Evolutionary conservation across 371 early-diverging fungal species (phyloP).

Genomic region (Ordospora colligata): DNA sequence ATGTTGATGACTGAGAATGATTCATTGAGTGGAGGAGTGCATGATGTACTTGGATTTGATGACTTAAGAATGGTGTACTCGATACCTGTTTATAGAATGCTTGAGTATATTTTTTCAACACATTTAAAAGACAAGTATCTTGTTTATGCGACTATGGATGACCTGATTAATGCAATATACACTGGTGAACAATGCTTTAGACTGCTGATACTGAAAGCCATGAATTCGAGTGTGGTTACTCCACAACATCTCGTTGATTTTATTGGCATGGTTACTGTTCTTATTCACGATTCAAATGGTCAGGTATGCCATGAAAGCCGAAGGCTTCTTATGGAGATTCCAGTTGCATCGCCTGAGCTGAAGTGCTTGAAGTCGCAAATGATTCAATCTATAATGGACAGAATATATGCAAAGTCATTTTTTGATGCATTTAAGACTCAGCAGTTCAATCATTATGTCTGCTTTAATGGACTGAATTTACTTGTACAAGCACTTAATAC

Average conservation of each 20-base stretch:
- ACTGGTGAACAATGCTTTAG: neutral
- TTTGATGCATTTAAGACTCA: neutral
- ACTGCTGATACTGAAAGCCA: neutral
- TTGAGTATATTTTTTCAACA: neutral
- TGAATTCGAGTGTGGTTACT: neutral
- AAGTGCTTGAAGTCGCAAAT: constrained; percentile 9
- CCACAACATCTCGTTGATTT: neutral
- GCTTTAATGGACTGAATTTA: constrained; percentile 25
- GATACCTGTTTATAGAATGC: neutral
- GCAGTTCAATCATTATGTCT: constrained; percentile 33
- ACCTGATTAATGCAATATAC: neutral
- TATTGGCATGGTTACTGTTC: neutral
- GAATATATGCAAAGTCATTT: constrained; percentile 6
- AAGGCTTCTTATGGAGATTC: constrained; percentile 8
- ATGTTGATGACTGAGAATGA: neutral
- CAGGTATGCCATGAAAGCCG: neutral
- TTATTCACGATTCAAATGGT: constrained; percentile 14
- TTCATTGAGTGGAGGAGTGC: too few species aligned
- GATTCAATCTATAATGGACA: constrained; percentile 28
- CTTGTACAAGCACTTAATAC: constrained; percentile 12
- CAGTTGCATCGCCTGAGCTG: neutral
- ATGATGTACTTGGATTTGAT: neutral
- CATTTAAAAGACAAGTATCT: neutral
- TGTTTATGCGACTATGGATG: neutral
- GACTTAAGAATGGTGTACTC: neutral